Evolutionary conservation across 257 asterid species (phyloP), one percentile per base, ranked within the genome.

Genomic region (Jaltomata sinuosa): DNA sequence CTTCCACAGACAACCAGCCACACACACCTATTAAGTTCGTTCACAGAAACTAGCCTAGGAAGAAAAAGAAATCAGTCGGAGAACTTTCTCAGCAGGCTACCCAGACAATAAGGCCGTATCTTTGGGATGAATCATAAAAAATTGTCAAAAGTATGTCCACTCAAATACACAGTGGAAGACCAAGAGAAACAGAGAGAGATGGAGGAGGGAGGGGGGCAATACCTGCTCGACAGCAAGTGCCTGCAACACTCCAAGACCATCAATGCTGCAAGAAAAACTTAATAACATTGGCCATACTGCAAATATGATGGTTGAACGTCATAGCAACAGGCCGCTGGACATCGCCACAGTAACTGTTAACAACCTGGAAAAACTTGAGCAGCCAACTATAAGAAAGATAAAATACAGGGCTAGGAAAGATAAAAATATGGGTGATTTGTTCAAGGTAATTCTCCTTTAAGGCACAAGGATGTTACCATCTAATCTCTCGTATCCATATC

Each of bases 161-260:
- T 49, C 81, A 77, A 74, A 47, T 49, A 62, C 45, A 76, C 62
- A 77, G 81, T 77, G 22, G 81, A 77, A 29, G 38, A 47, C 16
- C 62, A 49, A 49, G 62, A 77, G 62, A 77, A 77, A 16, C 11
- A 15, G 5, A 34, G 21, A 38, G 32, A 67, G 83, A 52, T 3
- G 61, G 84, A 36, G 83, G 25, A 14, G 54, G 55, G 69, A 67
- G 29, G 38, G 69, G 22, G 83, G 59, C 80, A 77, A 86, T 62
- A 92, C 97, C 97, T 90, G 86, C 86, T 88, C 89, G 87, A 86
- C 83, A 92, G 95, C 91, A 93, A 69, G 97, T 89, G 94, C 98
- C 98, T 74, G 96, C 94, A 92, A 89, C 83, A 90, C 87, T 88
- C 91, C 93, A 91, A 91, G 94, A 92, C 91, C 97, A 94, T 92